Base-by-base conservation (phyloP, 768 basidiomycete genomes). In the Hygrophorus pudorinus region DNA sequence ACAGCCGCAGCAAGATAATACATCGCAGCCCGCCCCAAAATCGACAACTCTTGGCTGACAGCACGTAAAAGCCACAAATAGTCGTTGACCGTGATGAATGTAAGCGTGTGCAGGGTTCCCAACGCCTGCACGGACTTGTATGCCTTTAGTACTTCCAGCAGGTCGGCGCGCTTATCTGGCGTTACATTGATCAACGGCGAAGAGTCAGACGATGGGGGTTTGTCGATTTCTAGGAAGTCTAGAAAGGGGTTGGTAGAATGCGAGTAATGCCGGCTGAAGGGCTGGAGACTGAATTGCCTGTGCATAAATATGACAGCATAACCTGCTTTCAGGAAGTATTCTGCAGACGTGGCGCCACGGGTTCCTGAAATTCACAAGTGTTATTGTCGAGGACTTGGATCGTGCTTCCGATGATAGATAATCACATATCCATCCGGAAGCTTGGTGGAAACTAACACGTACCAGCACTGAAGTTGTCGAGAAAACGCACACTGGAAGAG, bases 241-340 rank as follows among this genome's bases (percentile, higher is more conserved):
- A 99, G 80, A 65, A 99, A 99, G 0, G 94, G 94, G 59, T 97
- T 94, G 3, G 92, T 92, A 0, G 91, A 93, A 62, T 99, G 94
- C 7, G 92, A 96, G 65, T 98, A 99, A 60, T 99, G 94, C 39
- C 96, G 68, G 58, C 88, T 92, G 72, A 94, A 99, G 0, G 96
- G 96, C 56, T 96, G 91, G 34, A 98, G 76, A 51, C 93, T 97
- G 70, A 96, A 94, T 63, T 96, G 91, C 16, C 94, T 73, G 62
- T 99, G 94, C 78, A 99, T 86, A 68, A 99, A 99, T 53, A 99
- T 91, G 61, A 99, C 96, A 18, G 93, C 92, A 67, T 98, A 98
- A 45, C 84, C 86, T 5, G 86, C 81, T 54, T 84, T 78, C 48
- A 98, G 76, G 61, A 99, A 97, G 67, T 98, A 96, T 64, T 99